Percentiles rank a stretch among this genome's conserved stretches.
Conservation (phyloP, 73 alveolate species). For the Blepharisma japonicum region DNA sequence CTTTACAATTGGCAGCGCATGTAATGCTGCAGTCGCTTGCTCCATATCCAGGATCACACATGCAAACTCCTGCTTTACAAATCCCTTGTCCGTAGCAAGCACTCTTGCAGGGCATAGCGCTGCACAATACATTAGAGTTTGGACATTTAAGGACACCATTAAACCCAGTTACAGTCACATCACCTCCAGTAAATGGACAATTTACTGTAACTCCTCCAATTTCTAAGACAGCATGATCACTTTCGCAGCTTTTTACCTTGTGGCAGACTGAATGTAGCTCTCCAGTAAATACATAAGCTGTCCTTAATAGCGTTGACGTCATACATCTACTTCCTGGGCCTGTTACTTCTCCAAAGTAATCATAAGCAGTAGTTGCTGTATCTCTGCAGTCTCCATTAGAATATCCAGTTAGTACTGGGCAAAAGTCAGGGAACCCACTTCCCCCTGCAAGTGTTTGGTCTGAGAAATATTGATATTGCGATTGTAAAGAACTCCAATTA, state of each 20-base stretch:
- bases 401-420: conserved; percentile 34
- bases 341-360: background rate
- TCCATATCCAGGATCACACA: background rate
- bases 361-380: conserved; percentile 25
- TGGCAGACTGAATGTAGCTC: background rate
- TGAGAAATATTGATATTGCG: conserved; percentile 4
- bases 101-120: background rate
- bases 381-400: conserved; percentile 50
- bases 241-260: background rate
- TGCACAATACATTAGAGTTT: conserved; percentile 6
- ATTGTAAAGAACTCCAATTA: background rate
- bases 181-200: conserved; percentile 30
- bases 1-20: background rate
- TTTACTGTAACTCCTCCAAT: background rate
- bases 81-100: conserved; percentile 6
- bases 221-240: background rate
- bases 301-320: background rate
- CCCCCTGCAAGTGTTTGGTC: conserved; percentile 36
- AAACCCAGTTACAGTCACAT: background rate
- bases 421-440: background rate
- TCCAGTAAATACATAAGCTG: background rate
- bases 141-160: conserved; percentile 9
- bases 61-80: background rate
- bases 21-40: background rate
- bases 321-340: background rate